phyloP scores from a whole-genome alignment of 441 rosid species.

The Viola pubescens region DNA sequence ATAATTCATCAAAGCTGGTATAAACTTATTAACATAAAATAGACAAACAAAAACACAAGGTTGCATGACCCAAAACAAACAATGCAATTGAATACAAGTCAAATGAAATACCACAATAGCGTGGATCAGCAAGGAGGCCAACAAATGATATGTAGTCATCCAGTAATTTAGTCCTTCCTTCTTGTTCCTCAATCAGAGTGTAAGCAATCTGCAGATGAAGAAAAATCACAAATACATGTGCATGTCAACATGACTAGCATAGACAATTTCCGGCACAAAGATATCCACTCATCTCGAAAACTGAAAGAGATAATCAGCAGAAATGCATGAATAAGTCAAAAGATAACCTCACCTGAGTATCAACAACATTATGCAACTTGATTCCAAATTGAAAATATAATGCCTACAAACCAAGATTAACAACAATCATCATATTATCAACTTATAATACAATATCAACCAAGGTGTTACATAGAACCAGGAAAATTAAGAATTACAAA shows the following conservation, averaged over 20 bases:
- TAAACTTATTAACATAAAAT: too few relatives aligned
- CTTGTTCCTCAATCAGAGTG: constrained; percentile 82
- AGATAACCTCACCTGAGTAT: constrained; percentile 64
- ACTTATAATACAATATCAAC: constrained; percentile 2
- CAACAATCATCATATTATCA: neutral
- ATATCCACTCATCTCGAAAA: neutral
- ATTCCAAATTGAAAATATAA: constrained; percentile 86
- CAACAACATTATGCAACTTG: constrained; percentile 70
- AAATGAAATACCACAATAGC: constrained; percentile 76
- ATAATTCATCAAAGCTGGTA: neutral
- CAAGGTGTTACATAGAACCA: too few relatives aligned
- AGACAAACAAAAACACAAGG: constrained; percentile 14
- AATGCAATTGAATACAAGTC: constrained; percentile 31
- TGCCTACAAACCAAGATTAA: constrained; percentile 44
- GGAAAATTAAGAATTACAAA: constrained; percentile 14
- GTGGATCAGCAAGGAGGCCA: constrained; percentile 90
- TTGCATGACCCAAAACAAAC: constrained; percentile 14
- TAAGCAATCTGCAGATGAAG: constrained; percentile 62
- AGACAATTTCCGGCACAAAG: neutral
- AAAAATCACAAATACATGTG: neutral
- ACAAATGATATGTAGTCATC: constrained; percentile 90
- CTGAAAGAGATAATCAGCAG: neutral
- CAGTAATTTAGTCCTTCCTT: constrained; percentile 48
- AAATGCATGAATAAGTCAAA: constrained; percentile 11
- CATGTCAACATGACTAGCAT: neutral